Evolutionary conservation across 176 grass and related monocot genomes (phyloP).

Genomic region (Microstegium vimineum): DNA sequence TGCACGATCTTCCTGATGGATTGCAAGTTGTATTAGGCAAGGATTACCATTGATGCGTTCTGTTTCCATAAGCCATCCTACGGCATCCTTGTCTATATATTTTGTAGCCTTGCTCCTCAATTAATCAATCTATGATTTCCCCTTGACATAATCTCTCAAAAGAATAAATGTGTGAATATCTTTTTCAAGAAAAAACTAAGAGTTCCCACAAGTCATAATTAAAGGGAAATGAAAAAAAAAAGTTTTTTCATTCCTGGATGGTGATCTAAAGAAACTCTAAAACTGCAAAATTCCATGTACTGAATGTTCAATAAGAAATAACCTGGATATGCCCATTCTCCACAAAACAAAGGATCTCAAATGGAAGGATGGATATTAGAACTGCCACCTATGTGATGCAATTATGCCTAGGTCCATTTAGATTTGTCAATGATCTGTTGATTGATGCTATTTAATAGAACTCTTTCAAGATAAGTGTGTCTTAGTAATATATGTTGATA

Average conservation of each 20-base stretch:
- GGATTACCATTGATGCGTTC: background rate
- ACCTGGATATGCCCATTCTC: background rate
- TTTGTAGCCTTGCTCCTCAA: background rate
- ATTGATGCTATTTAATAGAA: background rate
- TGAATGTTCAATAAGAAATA: background rate
- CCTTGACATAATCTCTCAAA: background rate
- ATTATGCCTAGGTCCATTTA: background rate
- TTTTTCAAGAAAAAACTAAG: constrained; percentile 1
- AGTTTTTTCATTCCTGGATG: background rate
- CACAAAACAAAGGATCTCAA: background rate
- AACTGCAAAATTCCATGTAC: constrained; percentile 6
- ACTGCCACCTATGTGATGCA: background rate
- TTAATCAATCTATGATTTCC: background rate
- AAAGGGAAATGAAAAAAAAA: background rate
- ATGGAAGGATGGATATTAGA: background rate
- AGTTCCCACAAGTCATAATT: background rate
- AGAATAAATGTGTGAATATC: background rate
- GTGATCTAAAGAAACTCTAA: background rate
- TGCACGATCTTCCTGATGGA: background rate
- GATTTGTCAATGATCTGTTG: background rate
- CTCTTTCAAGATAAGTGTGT: constrained; percentile 24
- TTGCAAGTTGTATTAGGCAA: background rate
- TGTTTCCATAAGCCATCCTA: background rate
- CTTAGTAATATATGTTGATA: constrained; percentile 25
- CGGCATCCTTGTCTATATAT: background rate